These are phyloP conservation scores for Neoboletus brunneissimus DNA, from an alignment of 768 basidiomycete genomes.

Conservation along the genomic window DNA sequence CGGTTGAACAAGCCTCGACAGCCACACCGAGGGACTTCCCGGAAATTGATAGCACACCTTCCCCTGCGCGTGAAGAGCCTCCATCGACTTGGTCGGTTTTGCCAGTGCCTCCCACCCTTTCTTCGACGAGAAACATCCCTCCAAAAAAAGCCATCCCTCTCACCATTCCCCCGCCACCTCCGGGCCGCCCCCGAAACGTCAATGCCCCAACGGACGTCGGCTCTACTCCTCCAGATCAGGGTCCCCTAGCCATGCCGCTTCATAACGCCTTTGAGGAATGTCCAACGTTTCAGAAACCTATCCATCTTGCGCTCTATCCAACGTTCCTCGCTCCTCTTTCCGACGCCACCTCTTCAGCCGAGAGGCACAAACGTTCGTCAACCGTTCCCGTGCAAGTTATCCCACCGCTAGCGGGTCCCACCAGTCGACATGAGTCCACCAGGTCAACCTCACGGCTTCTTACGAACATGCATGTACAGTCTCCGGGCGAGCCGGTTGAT, in stretches of 20 bases:
- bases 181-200: constrained; percentile 29
- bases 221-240: constrained; percentile 22
- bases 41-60: constrained; percentile 29
- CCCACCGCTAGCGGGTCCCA: constrained; percentile 14
- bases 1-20: constrained; percentile 39
- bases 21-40: constrained; percentile 27
- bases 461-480: constrained; percentile 41
- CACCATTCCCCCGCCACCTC: constrained; percentile 33
- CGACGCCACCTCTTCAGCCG: constrained; percentile 7
- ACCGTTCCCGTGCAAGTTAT: constrained; percentile 17
- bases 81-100: constrained; percentile 34
- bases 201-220: constrained; percentile 39
- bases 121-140: constrained; percentile 25
- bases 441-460: constrained; percentile 44
- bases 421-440: constrained; percentile 17
- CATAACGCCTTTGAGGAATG: constrained; percentile 39
- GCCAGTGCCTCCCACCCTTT: constrained; percentile 25
- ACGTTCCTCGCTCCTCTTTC: constrained; percentile 12
- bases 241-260: constrained; percentile 39
- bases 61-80: constrained; percentile 24
- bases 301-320: constrained; percentile 17
- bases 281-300: constrained; percentile 13
- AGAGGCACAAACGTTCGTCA: constrained; percentile 22
- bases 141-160: constrained; percentile 35
- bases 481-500: constrained; percentile 34